Conservation (phyloP, 169 alveolate genomes). For the Plasmodium berghei region DNA sequence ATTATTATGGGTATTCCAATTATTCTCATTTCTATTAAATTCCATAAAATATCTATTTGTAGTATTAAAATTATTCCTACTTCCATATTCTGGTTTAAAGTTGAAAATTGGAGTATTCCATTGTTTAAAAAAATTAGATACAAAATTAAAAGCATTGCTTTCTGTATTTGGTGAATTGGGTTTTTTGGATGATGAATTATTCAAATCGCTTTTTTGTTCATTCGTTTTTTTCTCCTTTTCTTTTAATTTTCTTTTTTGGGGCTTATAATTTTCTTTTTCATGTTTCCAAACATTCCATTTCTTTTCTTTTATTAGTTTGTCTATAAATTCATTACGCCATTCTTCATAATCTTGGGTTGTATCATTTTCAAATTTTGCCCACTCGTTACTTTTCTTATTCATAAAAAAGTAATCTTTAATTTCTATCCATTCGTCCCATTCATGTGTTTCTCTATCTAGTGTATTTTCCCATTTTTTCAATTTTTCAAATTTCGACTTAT, state of each 20-base stretch:
- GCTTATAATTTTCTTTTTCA: conserved; percentile 10
- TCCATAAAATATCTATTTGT: no score
- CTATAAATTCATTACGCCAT: conserved; percentile 6
- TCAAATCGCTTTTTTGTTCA: neutral
- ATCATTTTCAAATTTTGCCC: conserved; percentile 18
- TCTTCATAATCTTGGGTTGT: conserved; percentile 4
- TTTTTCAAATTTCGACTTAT: neutral
- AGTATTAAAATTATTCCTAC: no score
- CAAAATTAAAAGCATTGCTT: neutral
- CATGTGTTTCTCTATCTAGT: conserved; percentile 5
- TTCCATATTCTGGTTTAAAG: no score
- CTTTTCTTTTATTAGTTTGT: neutral
- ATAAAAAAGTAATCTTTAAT: conserved; percentile 13
- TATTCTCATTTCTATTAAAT: no score
- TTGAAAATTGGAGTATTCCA: no score
- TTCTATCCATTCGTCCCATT: conserved; percentile 14
- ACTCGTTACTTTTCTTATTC: conserved; percentile 11
- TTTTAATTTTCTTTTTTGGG: no score
- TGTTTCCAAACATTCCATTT: conserved; percentile 20
- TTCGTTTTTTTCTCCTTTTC: neutral
- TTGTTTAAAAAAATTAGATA: no score
- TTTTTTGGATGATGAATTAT: neutral
- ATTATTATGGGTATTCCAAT: no score
- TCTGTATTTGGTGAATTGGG: neutral
- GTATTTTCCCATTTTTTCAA: conserved; percentile 23